Conservation (phyloP, 768 basidiomycete genomes). For the Dioszegia aurantiaca region DNA sequence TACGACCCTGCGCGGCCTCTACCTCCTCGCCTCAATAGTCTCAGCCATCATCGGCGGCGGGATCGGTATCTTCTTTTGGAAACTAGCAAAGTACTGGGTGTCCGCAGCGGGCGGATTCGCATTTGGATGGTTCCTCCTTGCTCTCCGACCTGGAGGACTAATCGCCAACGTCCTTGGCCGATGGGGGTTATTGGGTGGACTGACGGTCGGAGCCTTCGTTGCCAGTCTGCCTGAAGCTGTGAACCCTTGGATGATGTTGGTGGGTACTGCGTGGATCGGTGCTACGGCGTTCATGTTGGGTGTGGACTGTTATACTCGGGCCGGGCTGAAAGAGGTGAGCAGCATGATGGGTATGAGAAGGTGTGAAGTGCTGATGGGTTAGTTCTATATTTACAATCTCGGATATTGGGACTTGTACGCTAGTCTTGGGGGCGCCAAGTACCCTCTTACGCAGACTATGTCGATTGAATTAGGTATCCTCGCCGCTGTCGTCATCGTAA, state of each 20-base stretch:
- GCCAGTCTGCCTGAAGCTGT: conserved; percentile 79
- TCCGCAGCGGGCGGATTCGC: conserved; percentile 76
- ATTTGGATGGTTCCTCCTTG: conserved; percentile 81
- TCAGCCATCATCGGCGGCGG: conserved; percentile 81
- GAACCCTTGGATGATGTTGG: conserved; percentile 80
- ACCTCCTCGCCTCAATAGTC: conserved; percentile 75
- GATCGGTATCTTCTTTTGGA: conserved; percentile 88
- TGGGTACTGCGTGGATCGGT: conserved; percentile 80
- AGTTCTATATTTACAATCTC: conserved; percentile 96
- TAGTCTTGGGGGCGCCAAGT: conserved; percentile 66
- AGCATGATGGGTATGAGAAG: neutral
- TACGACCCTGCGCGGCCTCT: conserved; percentile 77
- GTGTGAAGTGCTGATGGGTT: neutral
- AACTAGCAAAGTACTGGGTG: conserved; percentile 76
- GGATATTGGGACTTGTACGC: conserved; percentile 79
- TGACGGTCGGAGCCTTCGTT: conserved; percentile 73
- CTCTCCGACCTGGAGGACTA: conserved; percentile 75
- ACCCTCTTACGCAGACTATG: conserved; percentile 85
- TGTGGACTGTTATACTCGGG: conserved; percentile 88
- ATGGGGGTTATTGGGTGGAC: conserved; percentile 89
- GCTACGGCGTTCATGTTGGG: conserved; percentile 87
- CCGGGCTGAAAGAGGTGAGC: conserved; percentile 82
- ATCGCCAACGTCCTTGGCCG: conserved; percentile 72
- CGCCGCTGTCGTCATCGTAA: conserved; percentile 67
- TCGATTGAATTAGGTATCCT: conserved; percentile 88